Evolutionary conservation across 768 basidiomycete genomes (phyloP), one percentile per base, ranked within the genome.

Genomic region (Chiua virens): DNA sequence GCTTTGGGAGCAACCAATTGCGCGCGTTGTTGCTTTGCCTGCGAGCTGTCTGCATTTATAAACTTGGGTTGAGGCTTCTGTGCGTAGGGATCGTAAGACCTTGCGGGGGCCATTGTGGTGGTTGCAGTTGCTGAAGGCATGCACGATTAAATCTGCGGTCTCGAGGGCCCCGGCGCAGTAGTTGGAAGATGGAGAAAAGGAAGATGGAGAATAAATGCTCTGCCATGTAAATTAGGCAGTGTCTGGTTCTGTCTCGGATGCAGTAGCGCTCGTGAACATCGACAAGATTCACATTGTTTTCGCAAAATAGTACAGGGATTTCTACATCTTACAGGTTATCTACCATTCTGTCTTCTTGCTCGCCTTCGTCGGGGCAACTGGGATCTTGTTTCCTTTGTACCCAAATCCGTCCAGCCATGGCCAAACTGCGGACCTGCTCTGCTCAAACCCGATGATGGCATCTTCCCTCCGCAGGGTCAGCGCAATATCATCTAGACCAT

Each of bases 321-420:
- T 34, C 34, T 42, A 48, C 45, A 27, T 36, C 27, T 2, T 22
- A 20, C 15, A 13, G 9, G 23, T 28, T 40, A 25, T 53, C 75
- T 68, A 92, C 90, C 90, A 92, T 38, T 92, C 90, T 66, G 81
- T 87, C 71, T 81, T 83, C 45, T 68, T 69, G 28, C 64, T 64
- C 42, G 65, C 64, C 63, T 73, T 77, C 18, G 53, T 61, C 8
- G 73, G 59, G 8, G 67, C 60, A 20, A 83, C 72, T 3, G 86
- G 84, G 47, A 92, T 90, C 67, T 86, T 87, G 38, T 77, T 81
- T 41, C 85, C 87, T 64, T 85, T 78, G 73, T 93, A 97, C 23
- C 93, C 93, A 55, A 96, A 89, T 32, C 96, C 97, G 64, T 99
- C 92, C 67, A 98, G 72, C 97, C 97, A 99, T 6, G 97, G 90